Conservation (phyloP, 108 stramenopile species). For the Schizochytrium sp. region DNA sequence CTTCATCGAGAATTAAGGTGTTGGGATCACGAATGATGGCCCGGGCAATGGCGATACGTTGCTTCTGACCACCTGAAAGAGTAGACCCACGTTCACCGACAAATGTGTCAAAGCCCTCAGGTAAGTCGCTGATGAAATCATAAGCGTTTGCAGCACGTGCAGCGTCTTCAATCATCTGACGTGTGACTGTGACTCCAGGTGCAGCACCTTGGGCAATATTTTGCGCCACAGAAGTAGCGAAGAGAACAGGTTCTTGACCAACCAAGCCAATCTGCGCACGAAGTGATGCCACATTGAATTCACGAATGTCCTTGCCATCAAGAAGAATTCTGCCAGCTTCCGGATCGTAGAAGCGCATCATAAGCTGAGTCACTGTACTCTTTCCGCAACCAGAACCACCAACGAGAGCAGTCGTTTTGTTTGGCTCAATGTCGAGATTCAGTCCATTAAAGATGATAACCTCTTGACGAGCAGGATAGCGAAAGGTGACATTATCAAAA, state of each 20-base stretch:
- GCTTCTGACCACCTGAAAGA: constrained; percentile 93
- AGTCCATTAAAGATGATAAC: constrained; percentile 79
- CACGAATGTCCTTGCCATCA: constrained; percentile 86
- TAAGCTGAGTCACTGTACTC: constrained; percentile 84
- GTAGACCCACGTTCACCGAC: constrained; percentile 89
- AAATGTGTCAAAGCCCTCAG: constrained; percentile 87
- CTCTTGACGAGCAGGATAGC: constrained; percentile 90
- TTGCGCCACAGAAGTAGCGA: constrained; percentile 85
- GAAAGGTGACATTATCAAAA: constrained; percentile 84
- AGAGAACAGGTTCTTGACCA: constrained; percentile 91
- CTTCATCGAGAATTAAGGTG: constrained; percentile 88
- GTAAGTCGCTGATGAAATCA: constrained; percentile 80
- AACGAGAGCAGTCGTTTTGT: constrained; percentile 89
- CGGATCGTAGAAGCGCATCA: constrained; percentile 94
- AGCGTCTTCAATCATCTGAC: constrained; percentile 83
- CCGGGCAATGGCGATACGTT: constrained; percentile 90
- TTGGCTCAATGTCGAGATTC: constrained; percentile 81
- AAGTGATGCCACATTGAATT: constrained; percentile 84
- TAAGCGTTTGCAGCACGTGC: constrained; percentile 89
- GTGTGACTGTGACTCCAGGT: constrained; percentile 67
- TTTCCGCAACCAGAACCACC: constrained; percentile 90
- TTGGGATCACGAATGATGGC: constrained; percentile 85
- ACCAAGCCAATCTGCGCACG: constrained; percentile 89
- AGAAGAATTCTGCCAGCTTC: constrained; percentile 79
- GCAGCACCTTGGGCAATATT: constrained; percentile 87